These are phyloP conservation scores for Quercus lobata DNA, from an alignment of 331 rosid genomes.

Conservation along the genomic window DNA sequence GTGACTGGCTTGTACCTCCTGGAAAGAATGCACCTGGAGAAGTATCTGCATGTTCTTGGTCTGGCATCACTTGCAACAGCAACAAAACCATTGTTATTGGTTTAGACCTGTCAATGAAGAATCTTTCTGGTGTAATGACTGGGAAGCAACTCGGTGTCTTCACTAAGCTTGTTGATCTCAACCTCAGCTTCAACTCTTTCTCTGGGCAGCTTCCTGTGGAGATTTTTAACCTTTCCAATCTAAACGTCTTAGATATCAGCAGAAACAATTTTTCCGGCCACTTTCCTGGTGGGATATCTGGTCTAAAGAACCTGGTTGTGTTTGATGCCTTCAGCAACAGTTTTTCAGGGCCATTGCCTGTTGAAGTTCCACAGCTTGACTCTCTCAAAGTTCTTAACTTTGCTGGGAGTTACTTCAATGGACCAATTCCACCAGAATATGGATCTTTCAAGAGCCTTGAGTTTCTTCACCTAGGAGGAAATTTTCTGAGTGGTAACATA, in stretches of 20 bases:
- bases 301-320: slow-evolving; percentile 43
- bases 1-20: slow-evolving; percentile 55
- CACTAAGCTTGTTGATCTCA: slow-evolving; percentile 58
- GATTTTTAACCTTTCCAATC: slow-evolving; percentile 64
- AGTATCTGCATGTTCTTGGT: slow-evolving; percentile 76
- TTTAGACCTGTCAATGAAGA: slow-evolving; percentile 76
- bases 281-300: slow-evolving; percentile 60
- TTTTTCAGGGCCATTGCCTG: slow-evolving; percentile 77
- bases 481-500: slow-evolving; percentile 61
- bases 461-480: slow-evolving; percentile 88
- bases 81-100: slow-evolving; percentile 46
- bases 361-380: slow-evolving; percentile 51
- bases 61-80: slow-evolving; percentile 66
- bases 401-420: slow-evolving; percentile 89
- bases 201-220: slow-evolving; percentile 72
- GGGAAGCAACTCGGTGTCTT: slow-evolving; percentile 64
- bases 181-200: slow-evolving; percentile 70
- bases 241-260: slow-evolving; percentile 66
- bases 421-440: slow-evolving; percentile 77
- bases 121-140: slow-evolving; percentile 53
- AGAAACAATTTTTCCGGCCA: slow-evolving; percentile 88
- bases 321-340: slow-evolving; percentile 93
- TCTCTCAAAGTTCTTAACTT: slow-evolving; percentile 65
- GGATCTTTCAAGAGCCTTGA: slow-evolving; percentile 76
- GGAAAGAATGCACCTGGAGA: slow-evolving; percentile 37